A percentile compares a stretch with the other conserved stretches of the same genome.
phyloP scores from a whole-genome alignment of 768 basidiomycete species.

The Mycena leptocephala region DNA sequence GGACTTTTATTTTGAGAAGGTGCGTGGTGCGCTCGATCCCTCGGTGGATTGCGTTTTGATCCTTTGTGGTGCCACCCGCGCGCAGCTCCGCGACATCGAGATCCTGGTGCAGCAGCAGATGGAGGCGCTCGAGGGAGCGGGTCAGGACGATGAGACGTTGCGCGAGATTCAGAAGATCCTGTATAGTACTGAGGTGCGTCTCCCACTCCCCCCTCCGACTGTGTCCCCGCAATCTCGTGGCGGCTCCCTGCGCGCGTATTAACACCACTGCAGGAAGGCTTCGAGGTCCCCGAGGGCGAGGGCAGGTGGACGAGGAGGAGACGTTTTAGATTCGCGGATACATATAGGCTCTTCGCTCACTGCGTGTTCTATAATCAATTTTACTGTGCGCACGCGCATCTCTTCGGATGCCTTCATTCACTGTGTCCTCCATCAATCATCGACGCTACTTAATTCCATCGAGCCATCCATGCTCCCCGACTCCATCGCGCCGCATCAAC shows the following conservation, averaged over 20 bases:
- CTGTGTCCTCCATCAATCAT: too few species aligned
- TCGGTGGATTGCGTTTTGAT: background rate
- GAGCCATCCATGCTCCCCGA: too few species aligned
- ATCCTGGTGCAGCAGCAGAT: slow-evolving; percentile 89
- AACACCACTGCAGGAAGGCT: slow-evolving; percentile 85
- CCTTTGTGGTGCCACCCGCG: background rate
- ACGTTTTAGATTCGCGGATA: slow-evolving; percentile 73
- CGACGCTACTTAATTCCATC: too few species aligned
- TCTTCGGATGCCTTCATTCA: too few species aligned
- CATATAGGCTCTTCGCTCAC: too few species aligned
- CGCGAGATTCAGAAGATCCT: slow-evolving; percentile 92
- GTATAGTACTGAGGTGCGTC: slow-evolving; percentile 92
- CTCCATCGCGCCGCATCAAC: too few species aligned
- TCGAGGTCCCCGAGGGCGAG: slow-evolving; percentile 84
- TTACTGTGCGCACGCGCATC: too few species aligned
- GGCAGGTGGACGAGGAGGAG: slow-evolving; percentile 82
- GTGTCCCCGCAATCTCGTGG: too few species aligned
- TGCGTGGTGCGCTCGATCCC: slow-evolving; percentile 51
- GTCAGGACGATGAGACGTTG: slow-evolving; percentile 74
- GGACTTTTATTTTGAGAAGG: slow-evolving; percentile 99
- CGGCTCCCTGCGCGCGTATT: too few species aligned
- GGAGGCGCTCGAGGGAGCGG: slow-evolving; percentile 72
- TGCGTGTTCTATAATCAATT: too few species aligned
- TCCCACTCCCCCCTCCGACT: background rate
- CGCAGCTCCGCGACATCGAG: slow-evolving; percentile 94